phyloP scores from a whole-genome alignment of 345 rosid species.

The Adansonia digitata region DNA sequence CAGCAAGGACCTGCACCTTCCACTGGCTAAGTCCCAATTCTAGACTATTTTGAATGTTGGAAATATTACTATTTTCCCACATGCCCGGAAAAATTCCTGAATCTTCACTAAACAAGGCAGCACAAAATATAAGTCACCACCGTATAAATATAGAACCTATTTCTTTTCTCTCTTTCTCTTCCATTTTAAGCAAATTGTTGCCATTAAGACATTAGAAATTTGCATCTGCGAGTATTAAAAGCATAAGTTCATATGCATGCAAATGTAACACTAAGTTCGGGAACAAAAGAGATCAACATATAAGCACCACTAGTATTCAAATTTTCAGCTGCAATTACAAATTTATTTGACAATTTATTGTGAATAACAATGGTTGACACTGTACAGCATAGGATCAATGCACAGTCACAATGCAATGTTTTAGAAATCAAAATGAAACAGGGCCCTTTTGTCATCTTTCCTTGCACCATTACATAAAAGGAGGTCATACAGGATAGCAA shows the following conservation, averaged over 20 bases:
- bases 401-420: neutral
- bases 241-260: neutral
- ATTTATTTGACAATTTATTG: neutral
- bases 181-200: neutral
- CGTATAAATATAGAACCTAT: neutral
- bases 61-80: conserved; percentile 43
- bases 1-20: conserved; percentile 65
- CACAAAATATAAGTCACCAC: conserved; percentile 14
- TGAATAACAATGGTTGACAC: neutral
- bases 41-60: conserved; percentile 39
- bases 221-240: neutral
- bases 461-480: neutral
- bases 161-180: neutral
- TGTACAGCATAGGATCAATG: neutral
- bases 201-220: conserved; percentile 2
- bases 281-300: neutral
- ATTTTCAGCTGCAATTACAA: neutral
- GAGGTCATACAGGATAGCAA: neutral
- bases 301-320: neutral
- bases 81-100: conserved; percentile 48
- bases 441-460: neutral
- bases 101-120: conserved; percentile 53
- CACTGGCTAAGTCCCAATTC: conserved; percentile 65
- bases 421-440: neutral
- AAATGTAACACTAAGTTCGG: neutral